Evolutionary conservation across 768 basidiomycete genomes (phyloP).

Genomic region (Tulasnella sp.): DNA sequence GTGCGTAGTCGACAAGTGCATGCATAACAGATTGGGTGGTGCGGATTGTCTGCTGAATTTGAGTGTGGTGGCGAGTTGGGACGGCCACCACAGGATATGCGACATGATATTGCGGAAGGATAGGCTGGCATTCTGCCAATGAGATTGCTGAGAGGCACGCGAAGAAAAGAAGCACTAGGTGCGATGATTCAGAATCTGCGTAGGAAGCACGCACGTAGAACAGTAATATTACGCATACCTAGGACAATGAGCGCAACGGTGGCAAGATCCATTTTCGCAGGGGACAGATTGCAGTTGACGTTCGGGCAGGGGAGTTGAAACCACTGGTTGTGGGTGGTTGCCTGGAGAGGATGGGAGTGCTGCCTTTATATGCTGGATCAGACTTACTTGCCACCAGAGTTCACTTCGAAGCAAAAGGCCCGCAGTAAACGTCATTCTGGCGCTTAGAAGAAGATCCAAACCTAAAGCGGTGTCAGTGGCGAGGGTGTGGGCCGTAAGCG

Average conservation of each 20-base stretch:
- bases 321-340: too few relatives aligned
- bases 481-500: too few relatives aligned
- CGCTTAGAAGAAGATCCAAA: too few relatives aligned
- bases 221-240: not conserved
- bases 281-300: not conserved
- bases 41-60: not conserved
- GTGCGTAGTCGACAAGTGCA: not conserved
- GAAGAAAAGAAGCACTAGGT: not conserved
- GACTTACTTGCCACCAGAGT: too few relatives aligned
- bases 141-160: not conserved
- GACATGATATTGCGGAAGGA: not conserved
- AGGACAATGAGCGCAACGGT: not conserved
- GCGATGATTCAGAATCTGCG: not conserved
- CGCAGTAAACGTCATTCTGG: too few relatives aligned
- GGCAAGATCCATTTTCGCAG: not conserved
- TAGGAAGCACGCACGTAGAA: not conserved
- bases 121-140: not conserved
- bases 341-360: too few relatives aligned
- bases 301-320: too few relatives aligned
- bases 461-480: too few relatives aligned
- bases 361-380: too few relatives aligned
- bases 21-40: not conserved
- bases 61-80: not conserved
- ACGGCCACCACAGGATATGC: too few relatives aligned
- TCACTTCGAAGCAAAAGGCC: too few relatives aligned